phyloP scores from a whole-genome alignment of 1,284 basidiomycete genomes.

The Marasmius fiardii region DNA sequence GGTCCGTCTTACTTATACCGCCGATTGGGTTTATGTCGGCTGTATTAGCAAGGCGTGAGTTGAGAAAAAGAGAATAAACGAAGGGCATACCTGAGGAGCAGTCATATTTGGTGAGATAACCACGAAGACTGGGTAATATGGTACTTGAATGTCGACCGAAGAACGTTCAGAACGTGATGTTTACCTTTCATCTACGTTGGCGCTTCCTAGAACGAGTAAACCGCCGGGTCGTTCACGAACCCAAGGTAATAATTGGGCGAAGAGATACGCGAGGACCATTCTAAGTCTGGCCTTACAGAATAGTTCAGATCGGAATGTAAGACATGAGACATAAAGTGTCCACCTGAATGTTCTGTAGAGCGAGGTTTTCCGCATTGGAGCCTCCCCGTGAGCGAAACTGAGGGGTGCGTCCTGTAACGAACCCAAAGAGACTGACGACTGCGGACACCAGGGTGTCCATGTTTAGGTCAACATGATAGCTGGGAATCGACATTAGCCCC shows the following conservation, averaged over 20 bases:
- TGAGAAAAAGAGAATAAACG: background rate
- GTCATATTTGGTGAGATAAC: constrained; percentile 98
- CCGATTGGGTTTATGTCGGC: constrained; percentile 99
- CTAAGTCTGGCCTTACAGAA: constrained; percentile 73
- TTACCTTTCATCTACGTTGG: constrained; percentile 96
- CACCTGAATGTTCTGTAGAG: constrained; percentile 96
- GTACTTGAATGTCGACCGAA: background rate
- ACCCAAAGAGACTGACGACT: constrained; percentile 78
- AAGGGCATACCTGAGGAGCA: constrained; percentile 71
- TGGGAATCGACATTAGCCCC: constrained; percentile 25
- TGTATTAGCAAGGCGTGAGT: constrained; percentile 26
- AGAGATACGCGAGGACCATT: constrained; percentile 97
- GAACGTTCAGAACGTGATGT: constrained; percentile 8
- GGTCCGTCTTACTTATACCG: constrained; percentile 95
- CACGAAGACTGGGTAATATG: constrained; percentile 65
- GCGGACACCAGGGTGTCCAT: constrained; percentile 93
- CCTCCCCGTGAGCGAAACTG: constrained; percentile 91
- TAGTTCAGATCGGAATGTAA: constrained; percentile 1
- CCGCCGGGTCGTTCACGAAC: constrained; percentile 83
- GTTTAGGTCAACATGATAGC: constrained; percentile 93
- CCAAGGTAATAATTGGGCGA: constrained; percentile 96
- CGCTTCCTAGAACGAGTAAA: constrained; percentile 91
- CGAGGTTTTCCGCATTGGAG: constrained; percentile 85
- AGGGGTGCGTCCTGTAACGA: constrained; percentile 83
- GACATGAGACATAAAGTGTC: constrained; percentile 6